Evolutionary conservation across 352 stramenopile genomes (phyloP).

Genomic region (Globisporangium polare): DNA sequence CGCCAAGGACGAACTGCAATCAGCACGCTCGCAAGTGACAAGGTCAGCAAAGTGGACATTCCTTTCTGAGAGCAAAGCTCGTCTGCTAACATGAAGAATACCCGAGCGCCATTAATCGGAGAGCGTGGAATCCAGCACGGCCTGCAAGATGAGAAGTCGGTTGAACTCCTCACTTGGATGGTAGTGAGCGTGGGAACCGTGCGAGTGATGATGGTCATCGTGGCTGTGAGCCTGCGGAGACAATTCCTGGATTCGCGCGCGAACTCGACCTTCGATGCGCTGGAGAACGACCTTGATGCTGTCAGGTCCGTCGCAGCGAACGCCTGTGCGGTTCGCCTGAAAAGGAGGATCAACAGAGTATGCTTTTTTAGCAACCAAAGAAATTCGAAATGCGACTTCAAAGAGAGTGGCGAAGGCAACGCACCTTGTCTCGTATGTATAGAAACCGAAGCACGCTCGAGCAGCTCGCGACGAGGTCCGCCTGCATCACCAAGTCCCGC

Average conservation of each 20-base stretch:
- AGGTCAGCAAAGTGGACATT: slow-evolving; percentile 3
- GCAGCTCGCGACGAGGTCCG: slow-evolving; percentile 62
- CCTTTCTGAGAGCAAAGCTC: neutral
- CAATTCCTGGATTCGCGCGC: slow-evolving; percentile 27
- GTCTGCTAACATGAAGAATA: neutral
- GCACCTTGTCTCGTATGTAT: slow-evolving; percentile 58
- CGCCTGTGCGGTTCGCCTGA: slow-evolving; percentile 31
- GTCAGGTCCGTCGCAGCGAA: slow-evolving; percentile 16
- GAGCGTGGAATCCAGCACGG: slow-evolving; percentile 35
- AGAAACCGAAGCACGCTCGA: slow-evolving; percentile 65
- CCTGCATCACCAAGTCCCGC: slow-evolving; percentile 53
- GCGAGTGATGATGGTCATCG: neutral
- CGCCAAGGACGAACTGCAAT: slow-evolving; percentile 11
- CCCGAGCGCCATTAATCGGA: slow-evolving; percentile 5
- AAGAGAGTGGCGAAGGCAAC: neutral
- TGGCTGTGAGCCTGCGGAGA: slow-evolving; percentile 1
- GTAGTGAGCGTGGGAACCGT: slow-evolving; percentile 5
- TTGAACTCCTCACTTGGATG: slow-evolving; percentile 12
- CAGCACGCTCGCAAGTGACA: slow-evolving; percentile 3
- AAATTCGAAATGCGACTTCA: neutral
- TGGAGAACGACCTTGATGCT: slow-evolving; percentile 18
- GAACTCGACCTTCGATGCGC: slow-evolving; percentile 29
- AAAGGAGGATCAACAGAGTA: neutral
- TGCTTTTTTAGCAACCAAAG: neutral
- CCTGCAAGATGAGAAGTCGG: slow-evolving; percentile 49